Evolutionary conservation across 2,329 filamentous ascomycete species (phyloP), one percentile per base, ranked within the genome.

Genomic region (Ophioceras dolichostomum): DNA sequence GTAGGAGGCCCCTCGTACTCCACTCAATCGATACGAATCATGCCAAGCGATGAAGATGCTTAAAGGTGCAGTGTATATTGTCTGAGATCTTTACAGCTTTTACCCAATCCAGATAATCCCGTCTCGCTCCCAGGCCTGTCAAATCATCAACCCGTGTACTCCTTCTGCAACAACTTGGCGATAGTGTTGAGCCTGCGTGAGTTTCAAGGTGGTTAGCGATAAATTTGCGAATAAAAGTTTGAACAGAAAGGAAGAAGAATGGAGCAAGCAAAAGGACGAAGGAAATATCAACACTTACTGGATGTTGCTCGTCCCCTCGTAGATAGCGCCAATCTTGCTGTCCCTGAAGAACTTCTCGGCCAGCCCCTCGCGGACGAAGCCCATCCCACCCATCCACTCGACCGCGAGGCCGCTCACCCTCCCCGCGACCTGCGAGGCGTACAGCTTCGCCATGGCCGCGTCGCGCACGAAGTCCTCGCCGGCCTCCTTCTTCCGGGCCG

Each of bases 351-450:
- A 95, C 76, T 98, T 98, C 76, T 98, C 91, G 1, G 91, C 91
- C 41, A 94, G 77, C 0, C 91, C 91, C 60, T 98, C 91, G 32
- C 91, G 70, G 13, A 98, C 91, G 51, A 98, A 98, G 32, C 91
- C 91, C 91, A 98, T 96, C 43, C 91, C 91, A 34, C 91, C 91
- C 89, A 96, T 96, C 91, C 91, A 98, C 65, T 98, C 91, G 20
- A 98, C 77, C 0, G 89, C 91, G 34, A 83, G 72, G 6, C 88
- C 79, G 39, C 81, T 83, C 16, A 98, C 89, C 38, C 76, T 78
- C 16, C 84, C 83, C 0, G 91, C 91, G 22, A 98, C 86, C 63
- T 98, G 91, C 4, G 84, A 91, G 3, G 91, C 78, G 57, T 83
- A 94, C 39, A 98, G 71, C 70, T 98, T 98, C 38, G 91, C 91